These are phyloP conservation scores for Cerrena zonata DNA, from an alignment of 1,284 basidiomycete genomes.

Conservation along the genomic window DNA sequence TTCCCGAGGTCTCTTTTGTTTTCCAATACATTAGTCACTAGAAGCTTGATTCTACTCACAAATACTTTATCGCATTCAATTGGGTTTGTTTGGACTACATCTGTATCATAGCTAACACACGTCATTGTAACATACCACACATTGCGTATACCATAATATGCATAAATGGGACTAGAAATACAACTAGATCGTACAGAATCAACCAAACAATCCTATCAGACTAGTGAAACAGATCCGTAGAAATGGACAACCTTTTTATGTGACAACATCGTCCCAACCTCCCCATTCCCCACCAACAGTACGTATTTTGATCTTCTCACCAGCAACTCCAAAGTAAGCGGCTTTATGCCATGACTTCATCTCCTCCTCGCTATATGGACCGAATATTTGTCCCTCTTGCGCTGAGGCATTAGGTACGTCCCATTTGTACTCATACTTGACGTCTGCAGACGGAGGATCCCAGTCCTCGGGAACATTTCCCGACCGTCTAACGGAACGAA, in stretches of 20 bases:
- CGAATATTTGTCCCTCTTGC: conserved; percentile 54
- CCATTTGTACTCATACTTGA: conserved; percentile 78
- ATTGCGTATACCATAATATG: background rate
- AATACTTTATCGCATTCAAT: background rate
- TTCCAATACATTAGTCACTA: conserved; percentile 87
- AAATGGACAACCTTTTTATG: conserved; percentile 25
- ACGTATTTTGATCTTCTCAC: conserved; percentile 70
- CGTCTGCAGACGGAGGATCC: conserved; percentile 71
- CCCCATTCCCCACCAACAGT: conserved; percentile 62
- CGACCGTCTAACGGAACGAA: conserved; percentile 65
- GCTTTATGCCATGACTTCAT: conserved; percentile 72
- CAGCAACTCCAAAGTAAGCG: conserved; percentile 65
- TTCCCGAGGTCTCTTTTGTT: conserved; percentile 83
- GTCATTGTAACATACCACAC: background rate
- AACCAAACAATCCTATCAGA: too few species aligned
- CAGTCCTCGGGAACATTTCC: conserved; percentile 65
- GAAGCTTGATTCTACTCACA: conserved; percentile 10
- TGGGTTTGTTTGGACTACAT: background rate
- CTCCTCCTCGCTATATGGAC: conserved; percentile 72
- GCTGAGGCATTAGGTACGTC: conserved; percentile 43
- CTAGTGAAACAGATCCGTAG: too few species aligned
- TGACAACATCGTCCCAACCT: conserved; percentile 59
- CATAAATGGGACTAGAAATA: background rate
- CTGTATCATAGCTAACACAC: conserved; percentile 9
- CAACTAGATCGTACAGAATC: background rate